Base-by-base conservation (phyloP, 305 asterid species). In the Rubia occidens region DNA sequence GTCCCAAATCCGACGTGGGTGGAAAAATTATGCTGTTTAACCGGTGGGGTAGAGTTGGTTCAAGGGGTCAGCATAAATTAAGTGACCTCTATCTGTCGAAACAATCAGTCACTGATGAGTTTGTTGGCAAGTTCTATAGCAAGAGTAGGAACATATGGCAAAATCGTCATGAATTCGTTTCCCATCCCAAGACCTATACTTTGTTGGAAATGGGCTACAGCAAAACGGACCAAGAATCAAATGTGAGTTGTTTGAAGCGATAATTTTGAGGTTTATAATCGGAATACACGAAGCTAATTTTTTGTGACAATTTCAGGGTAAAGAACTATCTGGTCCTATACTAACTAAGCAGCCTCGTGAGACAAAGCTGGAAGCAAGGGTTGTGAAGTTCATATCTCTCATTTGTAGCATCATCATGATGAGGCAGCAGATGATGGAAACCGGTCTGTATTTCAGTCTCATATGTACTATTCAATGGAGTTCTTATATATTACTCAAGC, bases 31-130 rank as follows among this genome's bases (percentile, higher is more conserved):
- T 88, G 82, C 85, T 90, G 66, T 90, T 87, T 79, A 73, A 58
- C 64, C 85, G 95, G 87, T 92, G 98, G 98, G 98, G 98, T 66
- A 88, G 98, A 84, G 98, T 90, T 80, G 98, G 98, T 20, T 80
- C 82, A 71, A 87, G 82, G 80, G 98, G 98, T 66, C 97, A 91
- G 80, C 79, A 84, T 64, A 85, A 88, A 67, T 71, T 87, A 72
- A 81, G 13, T 77, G 95, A 90, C 47, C 93, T 96, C 11, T 86
- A 76, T 76, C 73, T 69, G 60, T 84, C 88, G 26, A 84, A 81
- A 64, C 62, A 81, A 76, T 70, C 73, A 73, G 95, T 96, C 66
- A 84, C 82, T 60, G 35, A 66, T 18, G 90, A 82, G 81, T 90
- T 92, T 68, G 86, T 81, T 83, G 75, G 83, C 42, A 92, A 88